These are phyloP conservation scores for Crithidia thermophila DNA, from an alignment of 208 protist species.

Conservation along the genomic window DNA sequence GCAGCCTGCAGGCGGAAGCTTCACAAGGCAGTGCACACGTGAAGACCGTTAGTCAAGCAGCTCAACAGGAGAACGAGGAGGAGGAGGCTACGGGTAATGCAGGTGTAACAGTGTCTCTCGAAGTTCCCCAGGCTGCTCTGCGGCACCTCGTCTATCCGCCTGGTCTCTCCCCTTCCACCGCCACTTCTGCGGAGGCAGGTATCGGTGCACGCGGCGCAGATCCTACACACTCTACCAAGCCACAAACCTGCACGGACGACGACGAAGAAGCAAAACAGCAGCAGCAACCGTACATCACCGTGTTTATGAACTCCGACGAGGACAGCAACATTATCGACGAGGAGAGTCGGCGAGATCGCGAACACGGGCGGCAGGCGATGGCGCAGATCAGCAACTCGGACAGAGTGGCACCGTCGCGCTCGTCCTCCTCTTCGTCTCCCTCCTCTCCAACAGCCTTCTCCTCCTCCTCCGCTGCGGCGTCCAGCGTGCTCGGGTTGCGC, in stretches of 20 bases:
- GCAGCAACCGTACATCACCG: constrained; percentile 40
- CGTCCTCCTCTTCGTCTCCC: background rate
- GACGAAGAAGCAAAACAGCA: background rate
- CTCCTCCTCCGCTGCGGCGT: constrained; percentile 2
- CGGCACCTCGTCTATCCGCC: background rate
- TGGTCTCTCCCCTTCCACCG: background rate
- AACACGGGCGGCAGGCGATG: background rate
- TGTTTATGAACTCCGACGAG: constrained; percentile 41
- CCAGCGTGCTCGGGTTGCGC: constrained; percentile 35
- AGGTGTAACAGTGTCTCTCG: too few species aligned
- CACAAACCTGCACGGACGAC: too few species aligned
- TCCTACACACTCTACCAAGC: too few species aligned
- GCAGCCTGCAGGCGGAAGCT: too few species aligned
- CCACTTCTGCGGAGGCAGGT: background rate
- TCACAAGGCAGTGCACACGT: background rate
- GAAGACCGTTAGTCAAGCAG: background rate
- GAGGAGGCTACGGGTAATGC: too few species aligned
- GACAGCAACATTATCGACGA: background rate
- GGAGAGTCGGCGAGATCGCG: background rate
- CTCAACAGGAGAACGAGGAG: background rate
- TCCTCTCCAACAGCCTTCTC: constrained; percentile 1
- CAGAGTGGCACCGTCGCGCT: background rate
- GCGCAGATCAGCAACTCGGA: background rate
- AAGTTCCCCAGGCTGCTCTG: background rate
- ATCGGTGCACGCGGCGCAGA: background rate